Conservation (phyloP, 139 green algal species). For the Chlorella sp. region DNA sequence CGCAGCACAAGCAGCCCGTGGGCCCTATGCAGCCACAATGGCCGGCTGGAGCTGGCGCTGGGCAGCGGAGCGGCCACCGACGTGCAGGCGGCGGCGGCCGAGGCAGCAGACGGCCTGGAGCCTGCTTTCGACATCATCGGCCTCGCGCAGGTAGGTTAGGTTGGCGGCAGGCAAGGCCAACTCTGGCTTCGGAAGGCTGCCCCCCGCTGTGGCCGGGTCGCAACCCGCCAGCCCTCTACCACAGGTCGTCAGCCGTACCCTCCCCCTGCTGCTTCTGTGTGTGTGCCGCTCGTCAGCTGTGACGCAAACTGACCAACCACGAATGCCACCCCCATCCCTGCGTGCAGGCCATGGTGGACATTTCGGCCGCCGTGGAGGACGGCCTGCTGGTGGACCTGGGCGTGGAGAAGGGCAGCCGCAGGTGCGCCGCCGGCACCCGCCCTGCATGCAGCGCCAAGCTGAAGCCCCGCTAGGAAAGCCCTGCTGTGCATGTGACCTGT, state of each 20-base stretch:
- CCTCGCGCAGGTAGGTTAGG: conserved; percentile 12
- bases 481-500: too few relatives aligned
- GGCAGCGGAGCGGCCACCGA: neutral
- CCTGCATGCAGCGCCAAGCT: too few relatives aligned
- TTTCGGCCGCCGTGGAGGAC: conserved; percentile 54
- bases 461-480: too few relatives aligned
- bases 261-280: too few relatives aligned
- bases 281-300: too few relatives aligned
- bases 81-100: neutral
- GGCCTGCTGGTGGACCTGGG: conserved; percentile 51
- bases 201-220: too few relatives aligned
- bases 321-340: neutral
- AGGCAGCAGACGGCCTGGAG: too few relatives aligned
- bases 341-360: conserved; percentile 76
- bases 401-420: conserved; percentile 63
- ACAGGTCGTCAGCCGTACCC: too few relatives aligned
- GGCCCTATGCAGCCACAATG: neutral
- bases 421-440: conserved; percentile 20
- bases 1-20: too few relatives aligned
- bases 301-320: too few relatives aligned
- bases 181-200: too few relatives aligned
- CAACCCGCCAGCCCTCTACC: neutral
- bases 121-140: neutral
- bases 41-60: conserved; percentile 9
- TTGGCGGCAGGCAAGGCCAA: too few relatives aligned